phyloP scores from a whole-genome alignment of 2,329 filamentous ascomycete genomes.

The Apiospora koreana region DNA sequence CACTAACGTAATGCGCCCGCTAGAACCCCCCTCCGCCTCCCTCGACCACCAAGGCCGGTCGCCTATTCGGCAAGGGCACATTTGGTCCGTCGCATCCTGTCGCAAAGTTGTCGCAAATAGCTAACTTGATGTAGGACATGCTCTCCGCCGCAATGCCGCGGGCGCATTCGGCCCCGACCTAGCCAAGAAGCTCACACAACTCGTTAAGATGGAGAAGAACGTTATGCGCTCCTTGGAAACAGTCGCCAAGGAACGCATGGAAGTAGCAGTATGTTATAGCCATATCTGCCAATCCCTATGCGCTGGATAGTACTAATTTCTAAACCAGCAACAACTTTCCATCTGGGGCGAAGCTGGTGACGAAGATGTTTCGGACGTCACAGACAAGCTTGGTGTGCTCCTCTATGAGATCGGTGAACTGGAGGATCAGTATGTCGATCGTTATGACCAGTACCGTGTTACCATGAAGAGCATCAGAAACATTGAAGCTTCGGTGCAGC shows the following conservation, averaged over 20 bases:
- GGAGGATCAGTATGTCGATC: constrained; percentile 97
- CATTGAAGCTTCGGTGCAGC: constrained; percentile 97
- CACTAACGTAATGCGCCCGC: background rate
- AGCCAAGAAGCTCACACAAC: constrained; percentile 93
- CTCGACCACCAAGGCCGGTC: constrained; percentile 86
- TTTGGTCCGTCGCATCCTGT: constrained; percentile 65
- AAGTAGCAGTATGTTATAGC: constrained; percentile 79
- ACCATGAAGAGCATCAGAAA: constrained; percentile 99
- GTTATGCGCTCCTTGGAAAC: constrained; percentile 98
- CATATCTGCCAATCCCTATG: background rate
- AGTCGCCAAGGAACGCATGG: constrained; percentile 95
- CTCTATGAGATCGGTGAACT: constrained; percentile 98
- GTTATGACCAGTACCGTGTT: constrained; percentile 98
- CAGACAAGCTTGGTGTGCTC: constrained; percentile 96
- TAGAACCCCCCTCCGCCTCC: constrained; percentile 92
- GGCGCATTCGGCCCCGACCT: constrained; percentile 83
- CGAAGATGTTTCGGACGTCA: constrained; percentile 97
- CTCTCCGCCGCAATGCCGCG: constrained; percentile 71
- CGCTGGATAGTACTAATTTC: background rate
- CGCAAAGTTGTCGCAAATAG: background rate
- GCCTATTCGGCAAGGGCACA: constrained; percentile 83
- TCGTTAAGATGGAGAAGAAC: constrained; percentile 99
- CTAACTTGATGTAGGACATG: constrained; percentile 54
- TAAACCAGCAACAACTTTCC: constrained; percentile 87
- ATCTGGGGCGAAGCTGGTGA: constrained; percentile 96